Evolutionary conservation across 75 land plant genomes (phyloP).

Genomic region (Cupressus sempervirens): DNA sequence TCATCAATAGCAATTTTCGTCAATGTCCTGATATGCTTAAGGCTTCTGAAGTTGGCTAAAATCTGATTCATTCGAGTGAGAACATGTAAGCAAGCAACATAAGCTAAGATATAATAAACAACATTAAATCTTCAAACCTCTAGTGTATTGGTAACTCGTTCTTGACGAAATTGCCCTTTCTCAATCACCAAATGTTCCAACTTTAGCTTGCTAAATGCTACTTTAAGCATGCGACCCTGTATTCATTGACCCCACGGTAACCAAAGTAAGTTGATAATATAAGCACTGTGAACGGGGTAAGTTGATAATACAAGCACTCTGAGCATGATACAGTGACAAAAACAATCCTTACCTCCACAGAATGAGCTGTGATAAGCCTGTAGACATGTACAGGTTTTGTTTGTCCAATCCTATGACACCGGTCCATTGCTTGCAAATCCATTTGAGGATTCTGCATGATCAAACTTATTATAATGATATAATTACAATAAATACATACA

Average conservation of each 20-base stretch:
- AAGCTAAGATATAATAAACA: background rate
- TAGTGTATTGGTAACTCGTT: conserved; percentile 26
- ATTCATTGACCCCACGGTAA: background rate
- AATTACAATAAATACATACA: background rate
- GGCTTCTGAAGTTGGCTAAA: background rate
- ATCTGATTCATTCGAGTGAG: background rate
- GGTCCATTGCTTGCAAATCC: conserved; percentile 98
- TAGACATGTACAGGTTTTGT: conserved; percentile 94
- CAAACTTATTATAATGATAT: conserved; percentile 9
- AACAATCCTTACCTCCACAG: conserved; percentile 64
- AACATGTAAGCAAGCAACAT: background rate
- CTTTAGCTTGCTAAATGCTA: conserved; percentile 79
- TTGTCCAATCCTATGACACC: conserved; percentile 95
- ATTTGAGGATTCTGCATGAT: conserved; percentile 81
- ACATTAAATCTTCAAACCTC: conserved; percentile 34
- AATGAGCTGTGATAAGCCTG: conserved; percentile 78
- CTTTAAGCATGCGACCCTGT: conserved; percentile 78
- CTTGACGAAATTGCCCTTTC: conserved; percentile 87
- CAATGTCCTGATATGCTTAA: background rate
- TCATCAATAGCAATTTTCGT: background rate
- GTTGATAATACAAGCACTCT: background rate
- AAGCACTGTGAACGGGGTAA: background rate
- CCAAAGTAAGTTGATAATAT: background rate
- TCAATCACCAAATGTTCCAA: conserved; percentile 90
- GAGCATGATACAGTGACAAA: background rate